Evolutionary conservation across 2,329 filamentous ascomycete species (phyloP).

Genomic region (Trichoderma sp.): DNA sequence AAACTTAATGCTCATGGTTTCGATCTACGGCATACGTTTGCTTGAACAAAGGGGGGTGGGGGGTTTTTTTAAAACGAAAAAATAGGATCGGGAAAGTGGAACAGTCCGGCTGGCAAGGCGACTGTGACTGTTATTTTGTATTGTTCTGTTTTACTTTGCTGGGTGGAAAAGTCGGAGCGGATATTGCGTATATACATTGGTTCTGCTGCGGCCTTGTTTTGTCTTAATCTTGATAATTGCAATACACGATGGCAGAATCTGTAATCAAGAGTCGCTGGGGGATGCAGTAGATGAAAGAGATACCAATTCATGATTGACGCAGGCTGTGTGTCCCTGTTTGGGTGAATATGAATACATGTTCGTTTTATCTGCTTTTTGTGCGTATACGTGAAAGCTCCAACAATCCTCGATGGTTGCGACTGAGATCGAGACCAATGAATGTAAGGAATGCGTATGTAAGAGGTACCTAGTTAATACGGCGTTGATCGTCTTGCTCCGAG

Average conservation of each 20-base stretch:
- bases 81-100: not conserved
- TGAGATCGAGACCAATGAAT: not conserved
- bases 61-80: not conserved
- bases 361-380: not conserved
- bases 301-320: not conserved
- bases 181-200: not conserved
- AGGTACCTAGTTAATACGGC: not conserved
- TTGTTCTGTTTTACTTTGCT: not conserved
- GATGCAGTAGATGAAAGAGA: conserved; percentile 18
- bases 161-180: conserved; percentile 4
- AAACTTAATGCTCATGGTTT: not conserved
- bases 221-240: not conserved
- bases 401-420: not conserved
- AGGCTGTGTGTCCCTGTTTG: not conserved
- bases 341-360: not conserved
- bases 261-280: conserved; percentile 2
- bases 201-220: not conserved
- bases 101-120: not conserved
- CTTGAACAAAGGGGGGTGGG: not conserved
- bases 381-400: not conserved
- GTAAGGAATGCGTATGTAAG: not conserved
- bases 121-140: not conserved
- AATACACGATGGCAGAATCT: not conserved
- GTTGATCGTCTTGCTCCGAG: not conserved
- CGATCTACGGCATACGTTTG: not conserved